Evolutionary conservation across 2,329 filamentous ascomycete species (phyloP).

Genomic region (Trichoderma afroharzianum): DNA sequence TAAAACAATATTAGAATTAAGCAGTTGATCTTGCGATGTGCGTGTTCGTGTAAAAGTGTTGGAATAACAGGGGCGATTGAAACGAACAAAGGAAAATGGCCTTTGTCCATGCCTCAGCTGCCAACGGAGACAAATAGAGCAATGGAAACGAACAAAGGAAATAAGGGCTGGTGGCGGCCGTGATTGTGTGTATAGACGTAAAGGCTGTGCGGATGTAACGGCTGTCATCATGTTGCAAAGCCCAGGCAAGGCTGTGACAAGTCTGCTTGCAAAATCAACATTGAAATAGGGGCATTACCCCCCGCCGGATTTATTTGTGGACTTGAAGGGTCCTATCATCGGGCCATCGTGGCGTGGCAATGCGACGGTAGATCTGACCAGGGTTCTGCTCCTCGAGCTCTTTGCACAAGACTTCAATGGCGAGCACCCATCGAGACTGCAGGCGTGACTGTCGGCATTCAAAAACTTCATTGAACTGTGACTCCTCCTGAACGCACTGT

Average conservation of each 20-base stretch:
- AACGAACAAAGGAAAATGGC: background rate
- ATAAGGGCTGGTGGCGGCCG: background rate
- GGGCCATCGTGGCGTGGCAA: slow-evolving; percentile 34
- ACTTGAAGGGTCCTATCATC: slow-evolving; percentile 8
- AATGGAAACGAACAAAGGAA: background rate
- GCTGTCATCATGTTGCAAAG: background rate
- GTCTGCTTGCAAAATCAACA: background rate
- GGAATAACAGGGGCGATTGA: background rate
- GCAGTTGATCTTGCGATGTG: background rate
- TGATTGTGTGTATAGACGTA: background rate
- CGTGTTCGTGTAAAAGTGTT: background rate
- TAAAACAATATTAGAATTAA: background rate
- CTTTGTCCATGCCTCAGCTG: background rate
- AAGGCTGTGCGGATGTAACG: background rate
- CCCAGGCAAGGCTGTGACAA: background rate
- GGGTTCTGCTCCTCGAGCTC: slow-evolving; percentile 45
- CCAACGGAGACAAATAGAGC: background rate
- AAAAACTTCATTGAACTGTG: slow-evolving; percentile 44
- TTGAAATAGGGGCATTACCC: background rate
- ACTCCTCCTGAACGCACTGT: slow-evolving; percentile 48
- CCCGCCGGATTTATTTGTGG: background rate
- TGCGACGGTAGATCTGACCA: slow-evolving; percentile 40
- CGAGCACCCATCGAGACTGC: slow-evolving; percentile 49
- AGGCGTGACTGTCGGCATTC: slow-evolving; percentile 42
- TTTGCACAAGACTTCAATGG: slow-evolving; percentile 50